Evolutionary conservation across 2,329 filamentous ascomycete genomes (phyloP).

Genomic region (Tolypocladium pustulatum): DNA sequence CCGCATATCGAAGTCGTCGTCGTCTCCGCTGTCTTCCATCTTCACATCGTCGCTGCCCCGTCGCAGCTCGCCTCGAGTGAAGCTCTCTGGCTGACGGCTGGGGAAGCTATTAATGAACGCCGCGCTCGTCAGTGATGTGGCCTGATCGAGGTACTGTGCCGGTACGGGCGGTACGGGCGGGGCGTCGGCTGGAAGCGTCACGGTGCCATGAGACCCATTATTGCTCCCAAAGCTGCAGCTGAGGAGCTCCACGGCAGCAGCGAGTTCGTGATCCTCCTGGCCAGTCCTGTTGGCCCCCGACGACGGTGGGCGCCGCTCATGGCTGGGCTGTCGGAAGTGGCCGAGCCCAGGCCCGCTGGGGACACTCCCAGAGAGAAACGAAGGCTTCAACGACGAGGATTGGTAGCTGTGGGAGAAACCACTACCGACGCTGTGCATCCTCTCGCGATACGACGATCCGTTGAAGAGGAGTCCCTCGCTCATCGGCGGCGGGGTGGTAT

Average conservation of each 20-base stretch:
- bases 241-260: conserved; percentile 79
- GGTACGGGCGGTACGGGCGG: conserved; percentile 85
- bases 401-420: conserved; percentile 72
- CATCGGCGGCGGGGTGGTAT: conserved; percentile 84
- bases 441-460: conserved; percentile 40
- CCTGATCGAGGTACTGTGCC: conserved; percentile 61
- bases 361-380: conserved; percentile 34
- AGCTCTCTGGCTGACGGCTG: conserved; percentile 52
- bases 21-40: conserved; percentile 60
- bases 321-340: conserved; percentile 64
- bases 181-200: conserved; percentile 57
- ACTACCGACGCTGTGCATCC: conserved; percentile 48
- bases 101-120: conserved; percentile 56
- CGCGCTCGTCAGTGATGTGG: conserved; percentile 43
- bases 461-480: conserved; percentile 50
- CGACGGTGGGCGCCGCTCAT: conserved; percentile 66
- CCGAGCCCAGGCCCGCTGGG: conserved; percentile 33
- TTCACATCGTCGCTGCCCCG: conserved; percentile 47
- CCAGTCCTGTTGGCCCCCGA: conserved; percentile 66
- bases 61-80: conserved; percentile 48
- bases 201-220: conserved; percentile 51
- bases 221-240: conserved; percentile 84
- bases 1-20: conserved; percentile 54
- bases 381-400: conserved; percentile 46
- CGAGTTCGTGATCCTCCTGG: conserved; percentile 78